Base-by-base conservation (phyloP, 306 rosid species). In the Glycine soja region DNA sequence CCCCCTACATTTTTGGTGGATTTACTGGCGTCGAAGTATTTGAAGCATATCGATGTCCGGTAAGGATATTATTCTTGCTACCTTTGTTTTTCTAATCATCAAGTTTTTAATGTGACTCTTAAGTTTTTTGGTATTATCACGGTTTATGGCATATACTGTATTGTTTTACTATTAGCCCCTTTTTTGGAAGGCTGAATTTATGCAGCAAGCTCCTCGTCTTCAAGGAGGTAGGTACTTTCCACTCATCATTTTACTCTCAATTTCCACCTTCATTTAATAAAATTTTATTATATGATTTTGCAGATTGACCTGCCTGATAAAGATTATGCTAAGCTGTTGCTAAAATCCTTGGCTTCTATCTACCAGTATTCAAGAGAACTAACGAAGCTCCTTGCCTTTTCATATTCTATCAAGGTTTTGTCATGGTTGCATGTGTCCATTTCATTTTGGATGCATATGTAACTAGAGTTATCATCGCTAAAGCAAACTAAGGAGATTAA, bases 321-420 rank as follows among this genome's bases (percentile, higher is more conserved):
- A 38, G 89, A 87, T 77, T 54, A 84, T 75, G 90, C 90, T 12
- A 91, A 82, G 75, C 38, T 91, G 82, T 61, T 92, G 81, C 53
- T 86, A 56, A 92, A 88, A 90, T 88, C 97, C 97, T 5, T 95
- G 98, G 97, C 76, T 90, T 85, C 88, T 86, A 74, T 90, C 97
- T 16, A 59, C 82, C 38, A 85, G 95, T 70, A 88, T 95, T 75
- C 97, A 89, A 82, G 83, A 88, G 40, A 95, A 91, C 80, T 87
- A 89, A 81, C 79, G 78, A 88, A 81, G 74, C 70, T 92, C 65
- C 74, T 83, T 54, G 74, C 87, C 40, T 91, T 92, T 78, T 87
- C 90, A 32, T 78, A 85, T 69, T 73, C 77, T 13, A 88, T 80
- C 72, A 90, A 90, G 97, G 98, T 95, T 54, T 54, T 67, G 48